Evolutionary conservation across 371 early-diverging fungal species (phyloP), one percentile per base, ranked within the genome.

Genomic region (Syncephalastrum racemosum): DNA sequence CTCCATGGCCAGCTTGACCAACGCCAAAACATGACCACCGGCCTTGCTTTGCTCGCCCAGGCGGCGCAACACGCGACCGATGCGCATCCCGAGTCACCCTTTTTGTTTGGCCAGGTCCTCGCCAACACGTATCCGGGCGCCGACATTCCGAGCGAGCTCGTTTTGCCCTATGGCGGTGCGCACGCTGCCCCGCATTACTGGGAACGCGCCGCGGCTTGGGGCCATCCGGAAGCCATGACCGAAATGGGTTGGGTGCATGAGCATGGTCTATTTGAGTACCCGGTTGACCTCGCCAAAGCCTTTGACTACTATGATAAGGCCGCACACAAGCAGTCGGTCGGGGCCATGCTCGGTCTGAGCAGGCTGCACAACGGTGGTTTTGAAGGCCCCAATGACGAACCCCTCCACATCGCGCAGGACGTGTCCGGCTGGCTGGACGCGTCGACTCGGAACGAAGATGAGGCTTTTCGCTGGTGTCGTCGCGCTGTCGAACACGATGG

Each of bases 391-490:
- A 52, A 56, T 23, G 58, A 60, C 19, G 52, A 52, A 46, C 46
- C 51, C 40, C 20, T 52, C 19, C 56, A 60, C 20, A 15, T 40
- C 7, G 24, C 45, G 22, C 46, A 24, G 2, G 73, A 78, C 54
- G 73, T 67, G 19, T 69, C 75, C 16, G 62, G 60, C 14, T 72
- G 79, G 79, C 24, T 61, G 20, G 56, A 50, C n/a, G 56, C 60
- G 50, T 52, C 56, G 16, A 25, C 53, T 4, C 58, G 63, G 10
- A 73, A 86, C 14, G 83, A 84, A 48, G 85, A 75, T 60, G 62
- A 55, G n/a, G 68, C 79, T 0, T 78, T 73, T 40, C 56, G 47
- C 44, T 78, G 79, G 79, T 78, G 79, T 59, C 66, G 64, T 47
- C 50, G 62, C 19, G 75, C 75, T 16, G 73, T 70, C 25, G 66